Conservation (phyloP, 202 grass and related monocot genomes). For the Musa balbisiana region DNA sequence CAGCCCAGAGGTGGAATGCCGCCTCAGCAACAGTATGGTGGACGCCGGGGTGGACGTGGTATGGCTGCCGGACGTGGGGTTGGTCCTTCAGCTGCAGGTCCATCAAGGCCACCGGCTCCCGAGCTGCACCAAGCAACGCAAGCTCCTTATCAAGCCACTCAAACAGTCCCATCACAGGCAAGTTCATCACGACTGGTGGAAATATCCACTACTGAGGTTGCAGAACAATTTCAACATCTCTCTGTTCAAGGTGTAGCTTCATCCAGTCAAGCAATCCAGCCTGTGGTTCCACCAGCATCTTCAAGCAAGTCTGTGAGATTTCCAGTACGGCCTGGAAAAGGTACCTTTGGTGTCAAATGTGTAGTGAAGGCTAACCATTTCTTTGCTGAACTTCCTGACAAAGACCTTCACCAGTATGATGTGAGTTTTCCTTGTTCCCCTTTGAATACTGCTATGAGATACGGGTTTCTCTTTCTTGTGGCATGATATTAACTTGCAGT, state of each 20-base stretch:
- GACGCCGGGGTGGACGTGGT: slow-evolving; percentile 18
- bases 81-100: slow-evolving; percentile 31
- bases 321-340: slow-evolving; percentile 84
- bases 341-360: slow-evolving; percentile 71
- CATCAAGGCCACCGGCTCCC: slow-evolving; percentile 33
- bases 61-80: slow-evolving; percentile 24
- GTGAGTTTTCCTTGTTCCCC: slow-evolving; percentile 35
- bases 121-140: slow-evolving; percentile 98
- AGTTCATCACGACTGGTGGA: slow-evolving; percentile 25
- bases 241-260: slow-evolving; percentile 41
- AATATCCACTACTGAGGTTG: slow-evolving; percentile 18
- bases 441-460: slow-evolving; percentile 6
- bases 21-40: slow-evolving; percentile 10
- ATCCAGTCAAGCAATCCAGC: slow-evolving; percentile 26
- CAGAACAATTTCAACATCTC: slow-evolving; percentile 36
- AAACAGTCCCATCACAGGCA: slow-evolving; percentile 19
- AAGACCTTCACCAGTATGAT: slow-evolving; percentile 58
- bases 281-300: slow-evolving; percentile 28
- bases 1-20: slow-evolving; percentile 8
- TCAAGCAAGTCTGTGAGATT: slow-evolving; percentile 82
- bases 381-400: slow-evolving; percentile 91
- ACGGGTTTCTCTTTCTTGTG: slow-evolving; percentile 3
- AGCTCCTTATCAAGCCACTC: slow-evolving; percentile 37
- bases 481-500: no score
- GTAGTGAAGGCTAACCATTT: slow-evolving; percentile 99